phyloP scores from a whole-genome alignment of 495 filamentous ascomycete species.

The Neurospora tetrasperma region DNA sequence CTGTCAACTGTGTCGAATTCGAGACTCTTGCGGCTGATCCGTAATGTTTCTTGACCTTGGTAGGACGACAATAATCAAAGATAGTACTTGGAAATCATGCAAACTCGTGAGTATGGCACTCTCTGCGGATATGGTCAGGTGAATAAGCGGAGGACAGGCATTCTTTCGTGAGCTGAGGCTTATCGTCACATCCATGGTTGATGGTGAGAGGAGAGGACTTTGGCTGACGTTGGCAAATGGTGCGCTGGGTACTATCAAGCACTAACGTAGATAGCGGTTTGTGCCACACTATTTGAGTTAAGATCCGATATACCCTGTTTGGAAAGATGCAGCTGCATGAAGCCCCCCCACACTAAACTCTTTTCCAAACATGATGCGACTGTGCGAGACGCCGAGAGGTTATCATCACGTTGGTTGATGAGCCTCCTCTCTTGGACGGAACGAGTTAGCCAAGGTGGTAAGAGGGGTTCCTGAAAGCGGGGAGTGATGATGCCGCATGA shows the following conservation, averaged over 20 bases:
- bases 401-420: background rate
- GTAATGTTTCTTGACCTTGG: background rate
- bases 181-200: background rate
- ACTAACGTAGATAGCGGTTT: background rate
- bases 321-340: background rate
- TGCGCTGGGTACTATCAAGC: background rate
- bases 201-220: background rate
- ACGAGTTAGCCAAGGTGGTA: background rate
- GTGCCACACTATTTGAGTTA: background rate
- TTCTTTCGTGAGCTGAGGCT: background rate
- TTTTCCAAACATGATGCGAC: background rate
- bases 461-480: background rate
- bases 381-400: background rate
- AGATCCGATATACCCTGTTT: background rate
- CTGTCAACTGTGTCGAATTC: background rate
- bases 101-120: background rate
- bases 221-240: background rate
- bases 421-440: background rate
- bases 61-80: background rate
- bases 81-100: background rate
- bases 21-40: background rate
- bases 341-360: background rate
- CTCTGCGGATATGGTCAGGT: background rate
- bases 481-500: background rate
- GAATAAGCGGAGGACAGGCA: background rate